Conservation (phyloP, 106 monocot genomes). For the Xerophyta viscosa region DNA sequence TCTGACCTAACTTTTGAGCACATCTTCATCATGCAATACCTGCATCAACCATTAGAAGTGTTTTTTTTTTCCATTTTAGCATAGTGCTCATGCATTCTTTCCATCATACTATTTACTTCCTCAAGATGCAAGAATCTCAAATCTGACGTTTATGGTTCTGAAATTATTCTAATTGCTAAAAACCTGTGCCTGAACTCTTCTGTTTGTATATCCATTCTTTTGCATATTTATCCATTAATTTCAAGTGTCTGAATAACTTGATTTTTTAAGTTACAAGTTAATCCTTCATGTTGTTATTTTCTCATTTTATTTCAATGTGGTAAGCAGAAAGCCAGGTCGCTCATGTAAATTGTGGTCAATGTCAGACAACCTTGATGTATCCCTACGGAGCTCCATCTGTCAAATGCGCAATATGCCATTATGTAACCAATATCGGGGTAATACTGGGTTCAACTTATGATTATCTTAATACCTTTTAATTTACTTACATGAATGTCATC, state of each 20-base stretch:
- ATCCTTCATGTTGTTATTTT: background rate
- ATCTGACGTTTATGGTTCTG: too few relatives aligned
- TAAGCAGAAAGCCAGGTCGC: constrained; percentile 37
- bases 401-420: constrained; percentile 54
- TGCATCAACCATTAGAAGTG: too few relatives aligned
- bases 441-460: background rate
- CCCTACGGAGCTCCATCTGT: constrained; percentile 61
- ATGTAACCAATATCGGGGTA: constrained; percentile 50
- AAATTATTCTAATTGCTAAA: too few relatives aligned
- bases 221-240: background rate
- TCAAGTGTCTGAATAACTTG: too few relatives aligned
- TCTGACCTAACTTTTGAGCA: too few relatives aligned
- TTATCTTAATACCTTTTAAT: background rate
- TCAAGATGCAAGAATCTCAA: too few relatives aligned
- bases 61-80: too few relatives aligned
- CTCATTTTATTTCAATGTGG: background rate
- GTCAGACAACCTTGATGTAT: constrained; percentile 54
- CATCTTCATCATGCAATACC: too few relatives aligned
- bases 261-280: background rate
- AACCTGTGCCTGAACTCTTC: too few relatives aligned
- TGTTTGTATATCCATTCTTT: too few relatives aligned
- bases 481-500: background rate
- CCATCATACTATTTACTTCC: too few relatives aligned
- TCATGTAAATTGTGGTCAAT: constrained; percentile 52
- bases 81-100: too few relatives aligned